phyloP scores from a whole-genome alignment of 495 filamentous ascomycete species.

The Pseudoneurospora amorphoporcata region DNA sequence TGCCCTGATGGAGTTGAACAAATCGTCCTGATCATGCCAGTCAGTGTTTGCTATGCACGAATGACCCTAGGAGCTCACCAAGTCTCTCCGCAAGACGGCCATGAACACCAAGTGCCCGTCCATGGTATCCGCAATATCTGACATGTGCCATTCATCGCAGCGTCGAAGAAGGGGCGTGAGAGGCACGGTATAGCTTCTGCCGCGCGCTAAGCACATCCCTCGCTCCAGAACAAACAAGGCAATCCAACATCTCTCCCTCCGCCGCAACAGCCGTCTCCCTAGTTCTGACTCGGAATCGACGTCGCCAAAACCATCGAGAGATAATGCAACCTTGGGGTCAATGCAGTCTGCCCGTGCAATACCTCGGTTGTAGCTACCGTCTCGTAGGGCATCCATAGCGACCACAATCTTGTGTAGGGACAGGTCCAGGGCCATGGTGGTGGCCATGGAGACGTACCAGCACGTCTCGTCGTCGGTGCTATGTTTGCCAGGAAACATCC shows the following conservation, averaged over 20 bases:
- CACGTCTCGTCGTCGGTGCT: constrained; percentile 64
- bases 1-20: constrained; percentile 50
- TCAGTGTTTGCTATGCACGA: constrained; percentile 3
- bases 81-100: constrained; percentile 54
- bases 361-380: constrained; percentile 30
- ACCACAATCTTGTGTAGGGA: constrained; percentile 59
- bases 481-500: constrained; percentile 60
- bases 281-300: constrained; percentile 49
- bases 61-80: constrained; percentile 35
- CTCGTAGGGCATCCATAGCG: constrained; percentile 41
- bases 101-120: constrained; percentile 61
- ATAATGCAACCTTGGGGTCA: constrained; percentile 50
- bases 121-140: constrained; percentile 50
- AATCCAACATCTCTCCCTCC: constrained; percentile 60
- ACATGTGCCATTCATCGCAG: constrained; percentile 58
- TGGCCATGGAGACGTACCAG: constrained; percentile 57
- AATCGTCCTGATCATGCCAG: constrained; percentile 38
- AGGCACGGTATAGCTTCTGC: constrained; percentile 56
- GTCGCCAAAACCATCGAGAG: constrained; percentile 56
- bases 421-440: constrained; percentile 57
- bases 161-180: constrained; percentile 52
- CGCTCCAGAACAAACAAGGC: constrained; percentile 63
- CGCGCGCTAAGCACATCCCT: constrained; percentile 59
- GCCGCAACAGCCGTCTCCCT: constrained; percentile 48
- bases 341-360: constrained; percentile 56